Base-by-base conservation (phyloP, 257 asterid genomes). In the Nicotiana tomentosiformis region DNA sequence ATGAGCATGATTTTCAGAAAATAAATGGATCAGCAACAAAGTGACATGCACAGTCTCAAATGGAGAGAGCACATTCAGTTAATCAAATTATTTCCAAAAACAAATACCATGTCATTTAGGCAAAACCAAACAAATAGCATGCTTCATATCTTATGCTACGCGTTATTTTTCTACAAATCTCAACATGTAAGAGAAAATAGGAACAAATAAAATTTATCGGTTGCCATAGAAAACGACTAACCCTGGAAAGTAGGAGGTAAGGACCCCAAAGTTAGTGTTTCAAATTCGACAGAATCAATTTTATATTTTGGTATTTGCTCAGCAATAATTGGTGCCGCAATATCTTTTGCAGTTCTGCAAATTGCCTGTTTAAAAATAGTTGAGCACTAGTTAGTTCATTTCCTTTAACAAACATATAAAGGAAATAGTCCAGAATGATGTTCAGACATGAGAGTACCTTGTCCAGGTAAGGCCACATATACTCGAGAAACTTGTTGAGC, bases 381-480 rank as follows among this genome's bases (percentile, higher is more conserved):
- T 61, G 26, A 57, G 53, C 37, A 37, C 30, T 6, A 30, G 30
- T 53, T 7, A 84, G 84, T 68, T 20, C 30, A 51, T 51, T 76
- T 66, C 30, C n/a, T 64, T 72, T 37, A 26, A 7, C 60, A 32
- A 16, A 58, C 5, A 76, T 26, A 51, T 76, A 49, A 39, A 76
- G 80, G 80, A 76, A 64, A 76, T 7, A 37, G 51, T 77, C 51
- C 43, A 14, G 56, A 72, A 66, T 60, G 17, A 4, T 84, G 51
- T 17, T 69, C 53, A 78, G n/a, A 56, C 69, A 29, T 62, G 81
- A 10, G 78, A 58, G 66, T 90, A 95, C 98, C 98, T 93, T 95
- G 91, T 93, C 97, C 83, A 95, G 91, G 89, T 93, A 91, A 82
- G 99, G 98, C 99, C 99, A 95, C 98, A 95, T 89, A 81, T 84